Evolutionary conservation across 305 asterid genomes (phyloP), one percentile per base, ranked within the genome.

Genomic region (Fraxinus paxiana): DNA sequence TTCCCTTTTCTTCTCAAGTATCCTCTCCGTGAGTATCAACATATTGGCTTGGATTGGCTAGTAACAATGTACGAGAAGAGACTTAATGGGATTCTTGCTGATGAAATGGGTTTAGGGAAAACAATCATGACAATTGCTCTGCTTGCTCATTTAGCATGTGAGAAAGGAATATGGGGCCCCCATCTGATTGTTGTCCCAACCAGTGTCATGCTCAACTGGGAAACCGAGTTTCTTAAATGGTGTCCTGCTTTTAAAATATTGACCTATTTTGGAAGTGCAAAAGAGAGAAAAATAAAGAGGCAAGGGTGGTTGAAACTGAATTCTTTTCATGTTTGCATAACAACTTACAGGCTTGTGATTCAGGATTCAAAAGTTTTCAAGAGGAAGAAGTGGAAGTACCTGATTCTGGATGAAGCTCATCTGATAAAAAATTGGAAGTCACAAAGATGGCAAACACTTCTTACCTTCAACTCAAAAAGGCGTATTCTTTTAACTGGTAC

Each of bases 121-220:
- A 96, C 99, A 77, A 96, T 96, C 72, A 96, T 96, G 99, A 96
- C 99, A 70, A 96, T 96, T 83, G 94, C 99, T 41, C 89, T 96
- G 82, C 99, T 96, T 86, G 98, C 98, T 85, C 99, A 96, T 84
- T 87, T 96, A 78, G 99, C 99, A 76, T 89, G 93, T 82, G 98
- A 94, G 82, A 96, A 92, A 82, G 99, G 99, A 80, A 94, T 96
- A 56, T 96, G 99, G 99, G 99, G 98, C 38, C 98, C 98, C 70
- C 99, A 96, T 90, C 97, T 96, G 82, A 96, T 96, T 85, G 98
- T 96, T 54, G 99, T 96, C 77, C 99, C 99, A 34, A 96, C 99
- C 56, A 96, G 99, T 84, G 99, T 96, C 86, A 94, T 96, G 99
- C 98, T 96, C 83, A 96, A 96, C 89, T 96, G 99, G 99, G 98